phyloP scores from a whole-genome alignment of 2,329 filamentous ascomycete genomes.

The Bipolaris zeicola region DNA sequence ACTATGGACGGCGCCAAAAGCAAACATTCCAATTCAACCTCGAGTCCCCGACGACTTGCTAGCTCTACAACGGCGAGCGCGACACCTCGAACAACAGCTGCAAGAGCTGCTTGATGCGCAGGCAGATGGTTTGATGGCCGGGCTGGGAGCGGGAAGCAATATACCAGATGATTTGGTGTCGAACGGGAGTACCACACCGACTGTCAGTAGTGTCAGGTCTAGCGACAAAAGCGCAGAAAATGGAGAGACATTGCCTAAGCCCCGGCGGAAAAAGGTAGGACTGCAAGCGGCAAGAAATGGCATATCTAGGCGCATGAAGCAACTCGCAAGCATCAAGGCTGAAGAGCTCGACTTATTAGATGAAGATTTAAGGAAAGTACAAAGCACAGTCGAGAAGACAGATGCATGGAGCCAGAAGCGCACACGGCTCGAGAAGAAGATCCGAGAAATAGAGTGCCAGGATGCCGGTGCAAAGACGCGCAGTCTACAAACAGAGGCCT shows the following conservation, averaged over 20 bases:
- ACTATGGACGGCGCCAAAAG: slow-evolving; percentile 37
- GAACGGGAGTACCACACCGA: slow-evolving; percentile 57
- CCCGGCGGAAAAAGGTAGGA: slow-evolving; percentile 60
- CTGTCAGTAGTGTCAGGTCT: slow-evolving; percentile 48
- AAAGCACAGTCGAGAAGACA: slow-evolving; percentile 64
- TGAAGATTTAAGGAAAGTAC: slow-evolving; percentile 61
- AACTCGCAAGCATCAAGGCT: slow-evolving; percentile 68
- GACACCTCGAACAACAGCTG: slow-evolving; percentile 61
- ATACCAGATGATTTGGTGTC: slow-evolving; percentile 52
- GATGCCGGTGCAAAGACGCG: slow-evolving; percentile 63
- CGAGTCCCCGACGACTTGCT: slow-evolving; percentile 52
- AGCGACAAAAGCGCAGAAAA: slow-evolving; percentile 33
- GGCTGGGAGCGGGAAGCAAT: slow-evolving; percentile 47
- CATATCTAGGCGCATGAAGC: slow-evolving; percentile 66
- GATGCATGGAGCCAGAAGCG: slow-evolving; percentile 65
- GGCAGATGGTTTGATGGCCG: slow-evolving; percentile 61
- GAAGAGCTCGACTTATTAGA: slow-evolving; percentile 70
- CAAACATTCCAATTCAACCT: slow-evolving; percentile 31
- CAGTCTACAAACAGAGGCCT: slow-evolving; percentile 57
- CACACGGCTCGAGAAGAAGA: slow-evolving; percentile 59
- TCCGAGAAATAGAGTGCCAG: slow-evolving; percentile 61
- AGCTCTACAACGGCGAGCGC: slow-evolving; percentile 59
- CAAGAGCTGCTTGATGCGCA: slow-evolving; percentile 66
- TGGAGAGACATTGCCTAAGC: slow-evolving; percentile 18
- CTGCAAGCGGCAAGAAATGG: slow-evolving; percentile 68